A percentile compares a stretch with the other conserved stretches of the same genome.
Evolutionary conservation across 345 rosid genomes (phyloP).

Genomic region (Reutealis trisperma): DNA sequence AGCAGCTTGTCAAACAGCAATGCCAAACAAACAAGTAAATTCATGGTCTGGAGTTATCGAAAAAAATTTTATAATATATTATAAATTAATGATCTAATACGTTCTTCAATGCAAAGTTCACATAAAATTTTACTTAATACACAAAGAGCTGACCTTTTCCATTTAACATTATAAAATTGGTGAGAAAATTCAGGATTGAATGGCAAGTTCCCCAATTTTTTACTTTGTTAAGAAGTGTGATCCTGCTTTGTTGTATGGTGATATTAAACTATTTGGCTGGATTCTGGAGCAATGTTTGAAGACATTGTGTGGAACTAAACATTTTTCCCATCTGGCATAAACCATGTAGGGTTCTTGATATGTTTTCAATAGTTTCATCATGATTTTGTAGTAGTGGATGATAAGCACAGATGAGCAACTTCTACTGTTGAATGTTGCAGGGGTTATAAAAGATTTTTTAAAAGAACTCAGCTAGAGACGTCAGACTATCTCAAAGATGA

Average conservation of each 20-base stretch:
- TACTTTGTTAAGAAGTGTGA: background rate
- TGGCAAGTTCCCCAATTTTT: background rate
- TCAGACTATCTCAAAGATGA: constrained; percentile 29
- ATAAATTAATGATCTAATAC: too few species aligned
- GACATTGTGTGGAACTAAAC: background rate
- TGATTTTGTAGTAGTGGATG: background rate
- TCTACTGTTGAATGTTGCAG: constrained; percentile 15
- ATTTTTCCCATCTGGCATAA: background rate
- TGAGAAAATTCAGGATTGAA: background rate
- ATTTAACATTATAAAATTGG: too few species aligned
- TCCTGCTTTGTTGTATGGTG: background rate
- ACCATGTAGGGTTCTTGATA: background rate
- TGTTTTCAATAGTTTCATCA: background rate
- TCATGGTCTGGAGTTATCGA: too few species aligned
- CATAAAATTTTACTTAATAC: too few species aligned
- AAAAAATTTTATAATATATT: too few species aligned
- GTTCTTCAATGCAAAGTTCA: too few species aligned
- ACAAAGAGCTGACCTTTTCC: too few species aligned
- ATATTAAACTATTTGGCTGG: too few species aligned
- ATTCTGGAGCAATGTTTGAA: too few species aligned
- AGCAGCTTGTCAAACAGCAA: too few species aligned
- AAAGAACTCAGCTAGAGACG: constrained; percentile 22
- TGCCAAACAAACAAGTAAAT: too few species aligned
- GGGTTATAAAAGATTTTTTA: constrained; percentile 30
- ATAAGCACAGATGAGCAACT: background rate